phyloP scores from a whole-genome alignment of 768 basidiomycete species.

The Suillus plorans region DNA sequence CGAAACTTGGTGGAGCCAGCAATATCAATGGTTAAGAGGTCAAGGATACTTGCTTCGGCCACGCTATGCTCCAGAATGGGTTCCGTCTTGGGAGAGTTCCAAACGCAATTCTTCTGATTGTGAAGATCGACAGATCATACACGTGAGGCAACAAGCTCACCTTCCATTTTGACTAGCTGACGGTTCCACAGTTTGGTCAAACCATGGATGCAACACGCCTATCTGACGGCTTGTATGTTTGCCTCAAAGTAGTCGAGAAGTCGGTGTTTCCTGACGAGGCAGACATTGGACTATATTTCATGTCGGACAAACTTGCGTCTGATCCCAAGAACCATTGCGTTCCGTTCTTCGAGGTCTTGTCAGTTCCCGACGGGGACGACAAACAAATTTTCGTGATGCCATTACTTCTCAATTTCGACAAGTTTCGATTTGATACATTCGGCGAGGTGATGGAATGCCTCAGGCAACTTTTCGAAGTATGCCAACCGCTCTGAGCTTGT shows the following conservation, averaged over 20 bases:
- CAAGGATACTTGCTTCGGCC: constrained; percentile 33
- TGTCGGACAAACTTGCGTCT: background rate
- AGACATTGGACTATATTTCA: constrained; percentile 24
- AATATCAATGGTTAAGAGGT: constrained; percentile 29
- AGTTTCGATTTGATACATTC: constrained; percentile 21
- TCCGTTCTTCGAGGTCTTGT: constrained; percentile 21
- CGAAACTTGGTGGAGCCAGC: constrained; percentile 17
- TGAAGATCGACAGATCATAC: constrained; percentile 9
- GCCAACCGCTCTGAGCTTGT: too few relatives aligned
- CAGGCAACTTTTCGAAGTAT: constrained; percentile 29
- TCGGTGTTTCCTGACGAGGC: constrained; percentile 19
- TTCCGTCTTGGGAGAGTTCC: constrained; percentile 30
- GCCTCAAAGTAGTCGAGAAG: constrained; percentile 27
- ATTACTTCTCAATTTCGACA: constrained; percentile 18
- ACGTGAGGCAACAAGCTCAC: background rate
- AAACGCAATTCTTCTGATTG: constrained; percentile 1
- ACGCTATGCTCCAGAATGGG: constrained; percentile 34
- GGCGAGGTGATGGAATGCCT: constrained; percentile 30
- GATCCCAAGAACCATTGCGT: constrained; percentile 26
- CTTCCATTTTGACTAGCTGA: background rate
- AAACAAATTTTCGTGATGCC: constrained; percentile 31
- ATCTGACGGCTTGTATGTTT: constrained; percentile 26
- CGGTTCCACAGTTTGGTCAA: background rate
- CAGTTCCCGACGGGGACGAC: constrained; percentile 10
- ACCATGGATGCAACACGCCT: constrained; percentile 31